Base-by-base conservation (phyloP, 441 rosid genomes). In the Pelargonium citronellum region DNA sequence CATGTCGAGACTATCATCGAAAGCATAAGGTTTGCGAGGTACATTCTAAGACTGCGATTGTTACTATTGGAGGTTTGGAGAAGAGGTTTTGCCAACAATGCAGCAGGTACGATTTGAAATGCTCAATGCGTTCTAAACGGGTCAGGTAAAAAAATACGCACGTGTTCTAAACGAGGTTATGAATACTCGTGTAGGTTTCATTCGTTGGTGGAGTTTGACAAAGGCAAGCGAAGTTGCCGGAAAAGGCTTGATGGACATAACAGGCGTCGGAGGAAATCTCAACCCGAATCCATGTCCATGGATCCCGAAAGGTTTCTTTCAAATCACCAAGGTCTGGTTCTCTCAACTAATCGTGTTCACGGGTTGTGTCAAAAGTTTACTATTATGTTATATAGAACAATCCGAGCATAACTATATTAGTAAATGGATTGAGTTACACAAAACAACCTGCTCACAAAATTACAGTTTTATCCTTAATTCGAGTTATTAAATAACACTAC, bases 231-330 rank as follows among this genome's bases (percentile, higher is more conserved):
- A 79, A 89, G 95, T 83, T 89, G 92, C 78, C 81, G 95, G 67
- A 89, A 87, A 76, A 86, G 92, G 16, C 95, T 89, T 8, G 95
- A 89, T 66, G 92, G 95, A 47, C 95, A 89, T 70, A 89, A 89
- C 77, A 72, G 88, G 37, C 85, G 95, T 7, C 73, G 95, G 49
- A 86, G 95, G 77, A 89, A 87, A 81, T 80, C 89, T 57, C 92
- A 83, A 71, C 87, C 85, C 2, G 85, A 84, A 73, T 65, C 88
- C 49, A 55, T 83, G 16, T 73, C 85, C 69, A 46, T 75, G 58
- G 79, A 77, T 76, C 70, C 87, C 30, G 79, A 82, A 60, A 80
- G 83, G 58, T 78, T 85, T 73, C 77, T 81, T 73, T 53, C 87
- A 67, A 68, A 60, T 66, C 22, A 16, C 68, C 88, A 79, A 83